Evolutionary conservation across 2,329 filamentous ascomycete genomes (phyloP).

Genomic region (Aspergillus arachidicola): DNA sequence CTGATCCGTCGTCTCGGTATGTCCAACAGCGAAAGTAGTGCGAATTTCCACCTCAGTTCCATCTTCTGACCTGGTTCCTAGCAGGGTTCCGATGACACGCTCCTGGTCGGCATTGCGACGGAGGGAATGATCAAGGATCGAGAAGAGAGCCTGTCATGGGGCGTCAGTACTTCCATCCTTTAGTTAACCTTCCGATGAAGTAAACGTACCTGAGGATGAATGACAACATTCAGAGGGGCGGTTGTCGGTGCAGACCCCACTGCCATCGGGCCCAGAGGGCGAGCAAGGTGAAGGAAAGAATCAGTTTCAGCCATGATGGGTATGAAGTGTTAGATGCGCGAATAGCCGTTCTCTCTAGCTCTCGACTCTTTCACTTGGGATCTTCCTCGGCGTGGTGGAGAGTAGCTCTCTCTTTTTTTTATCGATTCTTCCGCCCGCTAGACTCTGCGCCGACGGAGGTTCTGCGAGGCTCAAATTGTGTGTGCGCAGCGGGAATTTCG

Average conservation of each 20-base stretch:
- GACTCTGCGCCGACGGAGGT: conserved; percentile 23
- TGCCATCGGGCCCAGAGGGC: conserved; percentile 81
- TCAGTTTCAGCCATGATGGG: conserved; percentile 80
- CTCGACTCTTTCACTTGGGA: conserved; percentile 22
- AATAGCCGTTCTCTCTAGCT: neutral
- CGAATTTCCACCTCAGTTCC: conserved; percentile 94
- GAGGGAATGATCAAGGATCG: conserved; percentile 82
- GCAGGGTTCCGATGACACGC: conserved; percentile 93
- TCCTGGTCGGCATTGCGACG: conserved; percentile 90
- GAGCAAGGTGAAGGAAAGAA: conserved; percentile 90
- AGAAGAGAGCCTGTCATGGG: conserved; percentile 60
- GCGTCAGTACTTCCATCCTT: conserved; percentile 18
- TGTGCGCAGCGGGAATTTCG: conserved; percentile 47
- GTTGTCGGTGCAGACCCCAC: conserved; percentile 81
- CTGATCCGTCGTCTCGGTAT: conserved; percentile 97
- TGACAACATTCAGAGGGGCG: conserved; percentile 87
- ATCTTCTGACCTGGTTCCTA: conserved; percentile 92
- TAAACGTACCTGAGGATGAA: conserved; percentile 83
- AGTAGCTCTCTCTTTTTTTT: conserved; percentile 33
- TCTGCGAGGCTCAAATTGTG: conserved; percentile 41
- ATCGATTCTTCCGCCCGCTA: conserved; percentile 31
- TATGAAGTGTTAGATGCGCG: conserved; percentile 25
- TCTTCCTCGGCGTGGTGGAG: conserved; percentile 36
- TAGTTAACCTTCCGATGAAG: neutral
- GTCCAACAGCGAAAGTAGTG: conserved; percentile 95